Evolutionary conservation across 495 filamentous ascomycete species (phyloP), one percentile per base, ranked within the genome.

Genomic region (Hyaloscypha hepaticicola): DNA sequence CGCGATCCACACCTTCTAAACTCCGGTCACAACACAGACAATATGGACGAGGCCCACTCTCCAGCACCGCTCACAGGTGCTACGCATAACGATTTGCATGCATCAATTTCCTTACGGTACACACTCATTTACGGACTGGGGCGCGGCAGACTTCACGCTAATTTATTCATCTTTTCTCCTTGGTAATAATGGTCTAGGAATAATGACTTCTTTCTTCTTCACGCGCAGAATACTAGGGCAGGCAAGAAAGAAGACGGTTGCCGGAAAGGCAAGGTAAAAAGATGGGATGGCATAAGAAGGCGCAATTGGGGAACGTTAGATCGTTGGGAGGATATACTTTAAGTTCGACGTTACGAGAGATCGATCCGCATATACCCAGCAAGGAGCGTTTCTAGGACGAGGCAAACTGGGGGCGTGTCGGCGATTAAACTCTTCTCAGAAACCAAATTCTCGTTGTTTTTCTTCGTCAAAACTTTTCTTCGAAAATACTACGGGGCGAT

Each of bases 71-170:
- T 28, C 12, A 56, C 24, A 38, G 27, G n/a, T n/a, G 25, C 49
- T 11, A 62, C 27, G 41, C 41, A 38, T 22, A 57, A 45, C 51
- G 21, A 61, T 16, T 50, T 19, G 4, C 49, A 50, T 21, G 31
- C 53, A 21, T 29, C 29, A 14, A 29, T 22, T 28, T 24, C 31
- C 27, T 55, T 45, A 27, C 21, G 12, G 25, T 21, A 33, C 27
- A 59, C 65, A 48, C 25, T 65, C 52, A 34, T 41, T 69, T 53
- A 52, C 58, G 58, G 67, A 59, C 67, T 62, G 58, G 67, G 48
- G 27, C 67, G 59, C 67, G 61, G 48, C 57, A 29, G 63, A 11
- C 51, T 55, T 63, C 49, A 53, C n/a, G 3, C 25, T 53, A 19
- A 11, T 6, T 53, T 19, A 25, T 28, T 53, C 50, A 24, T 14